phyloP scores from a whole-genome alignment of 768 basidiomycete genomes.

The Termitomyces sp. region DNA sequence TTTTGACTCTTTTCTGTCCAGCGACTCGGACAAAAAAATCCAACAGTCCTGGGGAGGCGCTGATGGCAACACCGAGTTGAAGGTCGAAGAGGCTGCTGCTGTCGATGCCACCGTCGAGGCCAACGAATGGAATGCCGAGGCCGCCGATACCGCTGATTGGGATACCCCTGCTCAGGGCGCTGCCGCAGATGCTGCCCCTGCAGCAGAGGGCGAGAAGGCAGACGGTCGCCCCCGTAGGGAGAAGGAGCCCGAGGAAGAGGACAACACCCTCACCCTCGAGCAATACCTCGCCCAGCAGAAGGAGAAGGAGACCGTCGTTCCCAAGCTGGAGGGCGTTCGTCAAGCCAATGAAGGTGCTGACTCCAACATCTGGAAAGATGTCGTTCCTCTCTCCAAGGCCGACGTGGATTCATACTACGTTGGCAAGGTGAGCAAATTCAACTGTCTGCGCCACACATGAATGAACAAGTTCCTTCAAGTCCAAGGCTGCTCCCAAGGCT shows the following conservation, averaged over 20 bases:
- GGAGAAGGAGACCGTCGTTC: conserved; percentile 58
- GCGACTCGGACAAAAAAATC: conserved; percentile 94
- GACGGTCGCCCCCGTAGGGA: conserved; percentile 47
- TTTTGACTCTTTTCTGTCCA: conserved; percentile 26
- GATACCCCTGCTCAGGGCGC: conserved; percentile 26
- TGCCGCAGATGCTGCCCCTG: conserved; percentile 29
- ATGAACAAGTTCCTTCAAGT: conserved; percentile 36
- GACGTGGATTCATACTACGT: conserved; percentile 82
- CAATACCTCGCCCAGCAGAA: conserved; percentile 87
- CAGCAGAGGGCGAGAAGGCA: conserved; percentile 41
- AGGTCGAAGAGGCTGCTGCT: conserved; percentile 73
- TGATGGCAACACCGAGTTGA: conserved; percentile 80
- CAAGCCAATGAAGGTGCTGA: conserved; percentile 82
- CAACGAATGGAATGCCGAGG: conserved; percentile 47
- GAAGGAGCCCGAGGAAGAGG: conserved; percentile 79
- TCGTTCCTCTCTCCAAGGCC: conserved; percentile 63
- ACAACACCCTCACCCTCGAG: conserved; percentile 91
- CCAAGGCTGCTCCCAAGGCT: conserved; percentile 62
- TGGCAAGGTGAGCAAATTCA: conserved; percentile 68
- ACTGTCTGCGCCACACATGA: not conserved
- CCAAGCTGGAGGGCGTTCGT: conserved; percentile 76
- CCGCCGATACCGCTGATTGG: conserved; percentile 50
- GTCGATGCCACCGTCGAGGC: conserved; percentile 66
- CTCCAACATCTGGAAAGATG: conserved; percentile 68
- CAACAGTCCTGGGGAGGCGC: conserved; percentile 96